Conservation (phyloP, 2,329 filamentous ascomycete genomes). For the Thelonectria blattea region DNA sequence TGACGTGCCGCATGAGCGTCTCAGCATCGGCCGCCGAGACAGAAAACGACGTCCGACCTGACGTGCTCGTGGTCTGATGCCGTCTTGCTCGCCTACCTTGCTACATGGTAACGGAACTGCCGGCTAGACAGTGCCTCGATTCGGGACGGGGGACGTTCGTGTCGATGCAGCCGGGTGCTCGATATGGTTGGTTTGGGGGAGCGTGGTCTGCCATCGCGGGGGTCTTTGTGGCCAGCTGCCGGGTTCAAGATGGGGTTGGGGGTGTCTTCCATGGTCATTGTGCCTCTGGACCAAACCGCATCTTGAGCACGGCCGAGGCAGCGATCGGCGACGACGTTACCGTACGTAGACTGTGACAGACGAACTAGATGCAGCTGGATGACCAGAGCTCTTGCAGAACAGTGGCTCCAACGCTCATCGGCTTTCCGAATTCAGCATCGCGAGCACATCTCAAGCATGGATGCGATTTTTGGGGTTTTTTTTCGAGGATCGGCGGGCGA, state of each 20-base stretch:
- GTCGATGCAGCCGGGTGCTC: conserved; percentile 79
- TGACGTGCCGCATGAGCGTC: too few species aligned
- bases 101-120: conserved; percentile 76
- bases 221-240: conserved; percentile 64
- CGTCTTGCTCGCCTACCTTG: conserved; percentile 71
- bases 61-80: conserved; percentile 67
- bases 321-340: too few species aligned
- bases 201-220: conserved; percentile 54
- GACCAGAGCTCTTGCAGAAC: too few species aligned
- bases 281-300: too few species aligned
- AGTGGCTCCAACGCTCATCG: conserved; percentile 5
- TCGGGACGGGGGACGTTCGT: conserved; percentile 79
- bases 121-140: conserved; percentile 74
- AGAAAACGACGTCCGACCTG: conserved; percentile 24
- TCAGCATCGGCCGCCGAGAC: too few species aligned
- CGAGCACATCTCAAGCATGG: neutral
- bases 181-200: conserved; percentile 43
- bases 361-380: too few species aligned
- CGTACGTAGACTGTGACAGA: too few species aligned
- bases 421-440: neutral
- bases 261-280: too few species aligned
- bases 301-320: too few species aligned
- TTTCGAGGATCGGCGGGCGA: conserved; percentile 12
- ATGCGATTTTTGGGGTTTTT: neutral
- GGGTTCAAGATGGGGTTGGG: conserved; percentile 64